Evolutionary conservation across 192 early-diverging fungal genomes (phyloP), one percentile per base, ranked within the genome.

Genomic region (Coemansia brasiliensis): DNA sequence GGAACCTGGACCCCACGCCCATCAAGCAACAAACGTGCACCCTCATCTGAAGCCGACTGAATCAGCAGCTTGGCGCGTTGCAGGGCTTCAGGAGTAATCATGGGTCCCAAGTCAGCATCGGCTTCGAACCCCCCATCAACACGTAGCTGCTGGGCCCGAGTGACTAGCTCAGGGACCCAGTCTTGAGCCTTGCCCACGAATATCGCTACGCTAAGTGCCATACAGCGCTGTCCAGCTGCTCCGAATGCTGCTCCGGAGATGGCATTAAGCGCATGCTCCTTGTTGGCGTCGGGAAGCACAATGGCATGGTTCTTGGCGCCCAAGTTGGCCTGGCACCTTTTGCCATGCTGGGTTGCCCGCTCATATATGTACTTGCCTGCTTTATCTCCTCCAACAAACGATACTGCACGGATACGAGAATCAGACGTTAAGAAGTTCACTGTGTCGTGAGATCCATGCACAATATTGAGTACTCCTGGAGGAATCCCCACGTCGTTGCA

Each of bases 221-320:
- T 98, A 80, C 95, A 98, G 12, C 95, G 88, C 80, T 95, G 94
- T 39, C 95, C 95, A 25, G 94, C 94, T n/a, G 94, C 94, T 52
- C 95, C 95, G 67, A 98, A 98, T 20, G 95, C 94, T 26, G 95
- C 94, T 16, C 95, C 94, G 25, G 87, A 81, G 39, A 98, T 85
- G 57, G 86, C 84, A 71, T 96, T 95, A 39, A 98, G 83, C n/a
- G 95, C 87, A 58, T 92, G 86, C 79, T 98, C 92, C 82, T 91
- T 93, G 83, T 94, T 92, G 50, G 94, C 92, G 59, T 98, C 95
- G 12, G 92, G 88, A 80, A 98, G 74, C 46, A 98, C 84, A 6
- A 98, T 88, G 29, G 92, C 95, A 72, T 98, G 95, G 86, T 98
- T 98, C 86, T 98, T 98, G 65, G 94, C 94, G 18, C 93, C 93